phyloP scores from a whole-genome alignment of 129 eudicot species.

The Centella asiatica region DNA sequence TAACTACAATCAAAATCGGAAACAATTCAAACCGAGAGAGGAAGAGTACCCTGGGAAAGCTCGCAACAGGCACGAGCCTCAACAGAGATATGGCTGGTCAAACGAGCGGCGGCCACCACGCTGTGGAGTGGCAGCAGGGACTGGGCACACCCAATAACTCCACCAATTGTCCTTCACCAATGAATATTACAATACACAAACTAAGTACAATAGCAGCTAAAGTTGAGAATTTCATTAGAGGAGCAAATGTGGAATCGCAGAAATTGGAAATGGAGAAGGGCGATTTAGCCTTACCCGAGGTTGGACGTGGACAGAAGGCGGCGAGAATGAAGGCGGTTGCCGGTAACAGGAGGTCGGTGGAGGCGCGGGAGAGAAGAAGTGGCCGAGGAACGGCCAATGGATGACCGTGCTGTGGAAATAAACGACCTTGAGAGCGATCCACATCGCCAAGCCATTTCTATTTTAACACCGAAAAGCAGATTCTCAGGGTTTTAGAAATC shows the following conservation, averaged over 20 bases:
- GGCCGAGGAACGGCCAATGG: constrained; percentile 30
- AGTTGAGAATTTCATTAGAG: no score
- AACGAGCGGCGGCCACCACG: constrained; percentile 45
- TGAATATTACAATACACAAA: not conserved
- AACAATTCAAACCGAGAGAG: not conserved
- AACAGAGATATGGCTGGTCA: constrained; percentile 39
- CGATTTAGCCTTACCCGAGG: constrained; percentile 19
- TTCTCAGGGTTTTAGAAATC: constrained; percentile 20
- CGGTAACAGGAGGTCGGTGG: constrained; percentile 24
- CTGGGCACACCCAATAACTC: constrained; percentile 41
- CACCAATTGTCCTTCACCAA: constrained; percentile 30
- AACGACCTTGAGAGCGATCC: constrained; percentile 47
- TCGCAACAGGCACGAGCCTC: constrained; percentile 57
- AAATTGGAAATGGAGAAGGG: constrained; percentile 7
- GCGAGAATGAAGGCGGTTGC: constrained; percentile 15
- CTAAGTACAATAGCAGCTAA: not conserved
- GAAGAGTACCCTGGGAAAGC: constrained; percentile 50
- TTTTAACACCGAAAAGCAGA: not conserved
- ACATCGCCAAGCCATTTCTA: constrained; percentile 51
- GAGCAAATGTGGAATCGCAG: not conserved
- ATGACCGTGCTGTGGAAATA: constrained; percentile 39
- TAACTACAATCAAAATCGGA: not conserved
- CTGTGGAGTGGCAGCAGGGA: constrained; percentile 56
- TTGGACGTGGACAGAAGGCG: constrained; percentile 32
- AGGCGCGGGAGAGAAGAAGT: constrained; percentile 26